Evolutionary conservation across 1,139 yeast species (phyloP).

Genomic region (Lipomyces yarrowii): DNA sequence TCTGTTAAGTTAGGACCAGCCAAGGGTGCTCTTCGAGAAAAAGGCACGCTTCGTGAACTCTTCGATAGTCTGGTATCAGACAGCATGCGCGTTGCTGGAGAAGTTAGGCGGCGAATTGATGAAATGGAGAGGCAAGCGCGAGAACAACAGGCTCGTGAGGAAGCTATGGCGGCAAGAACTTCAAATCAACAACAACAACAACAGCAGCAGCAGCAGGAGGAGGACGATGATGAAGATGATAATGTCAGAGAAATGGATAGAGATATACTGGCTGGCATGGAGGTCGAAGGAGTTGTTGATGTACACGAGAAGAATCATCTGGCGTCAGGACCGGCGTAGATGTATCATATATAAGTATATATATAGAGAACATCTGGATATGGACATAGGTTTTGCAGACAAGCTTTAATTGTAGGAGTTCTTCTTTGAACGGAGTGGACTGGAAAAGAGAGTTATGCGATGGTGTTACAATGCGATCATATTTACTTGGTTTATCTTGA

Average conservation of each 20-base stretch:
- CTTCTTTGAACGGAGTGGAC: neutral
- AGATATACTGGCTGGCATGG: constrained; percentile 39
- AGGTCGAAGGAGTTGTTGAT: constrained; percentile 19
- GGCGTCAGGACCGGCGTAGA: neutral
- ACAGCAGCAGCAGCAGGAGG: too few species aligned
- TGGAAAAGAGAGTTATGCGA: neutral
- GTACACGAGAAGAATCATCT: neutral
- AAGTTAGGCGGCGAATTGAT: constrained; percentile 85
- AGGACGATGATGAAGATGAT: constrained; percentile 39
- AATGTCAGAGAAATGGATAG: constrained; percentile 44
- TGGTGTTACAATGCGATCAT: neutral
- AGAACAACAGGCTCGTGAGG: constrained; percentile 29
- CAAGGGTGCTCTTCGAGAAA: constrained; percentile 46
- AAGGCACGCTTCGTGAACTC: constrained; percentile 73
- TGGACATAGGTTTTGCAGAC: neutral
- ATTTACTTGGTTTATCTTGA: neutral
- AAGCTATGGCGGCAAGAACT: constrained; percentile 34
- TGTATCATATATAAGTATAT: neutral
- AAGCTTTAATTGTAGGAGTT: neutral
- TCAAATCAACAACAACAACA: constrained; percentile 33
- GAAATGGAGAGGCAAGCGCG: constrained; percentile 42
- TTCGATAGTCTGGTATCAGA: constrained; percentile 91
- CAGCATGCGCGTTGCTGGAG: constrained; percentile 86
- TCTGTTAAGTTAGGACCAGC: constrained; percentile 70
- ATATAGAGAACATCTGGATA: neutral